Evolutionary conservation across 2,329 filamentous ascomycete genomes (phyloP), one percentile per base, ranked within the genome.

Genomic region (Talaromyces sp.): DNA sequence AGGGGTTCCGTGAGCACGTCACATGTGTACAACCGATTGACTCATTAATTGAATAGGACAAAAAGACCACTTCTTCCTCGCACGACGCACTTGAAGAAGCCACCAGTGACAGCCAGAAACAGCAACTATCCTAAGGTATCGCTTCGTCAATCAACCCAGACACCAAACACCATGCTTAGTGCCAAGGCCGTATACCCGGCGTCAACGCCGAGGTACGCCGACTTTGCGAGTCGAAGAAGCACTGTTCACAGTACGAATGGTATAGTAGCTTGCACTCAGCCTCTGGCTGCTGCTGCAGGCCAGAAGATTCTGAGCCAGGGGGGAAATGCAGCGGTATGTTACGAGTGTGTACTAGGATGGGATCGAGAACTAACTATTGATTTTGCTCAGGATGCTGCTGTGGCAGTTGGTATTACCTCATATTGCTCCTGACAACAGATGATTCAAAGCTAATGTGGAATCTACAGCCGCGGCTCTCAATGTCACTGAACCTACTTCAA

Each of bases 161-260:
- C 56, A 31, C n/a, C 38, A 38, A 40, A 47, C 36, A 59, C 22
- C 15, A 47, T 61, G 47, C 58, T 65, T 27, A 34, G 29, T 45
- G 75, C 80, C 15, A 77, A 77, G 65, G 78, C 84, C 63, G 77
- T 87, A 61, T 85, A 84, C 69, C 80, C 84, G 34, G 77, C 80
- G 62, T 36, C 47, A 31, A n/a, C 15, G 73, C 25, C 79, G 84
- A 53, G 79, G 82, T 8, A 76, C 61, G 70, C 70, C 58, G 73
- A 74, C 3, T 78, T 78, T 60, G 62, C 91, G 10, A 96, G 92
- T 71, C 87, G 94, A 45, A 85, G 95, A 68, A 97, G 94, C 71
- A 93, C 96, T 13, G 92, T 98, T 13, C 93, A 98, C 76, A 97
- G 92, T 76, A 93, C 91, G 5, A 90, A 93, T 73, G 94, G 93